Conservation (phyloP, 2,329 filamentous ascomycete species). For the Cercospora sp. region DNA sequence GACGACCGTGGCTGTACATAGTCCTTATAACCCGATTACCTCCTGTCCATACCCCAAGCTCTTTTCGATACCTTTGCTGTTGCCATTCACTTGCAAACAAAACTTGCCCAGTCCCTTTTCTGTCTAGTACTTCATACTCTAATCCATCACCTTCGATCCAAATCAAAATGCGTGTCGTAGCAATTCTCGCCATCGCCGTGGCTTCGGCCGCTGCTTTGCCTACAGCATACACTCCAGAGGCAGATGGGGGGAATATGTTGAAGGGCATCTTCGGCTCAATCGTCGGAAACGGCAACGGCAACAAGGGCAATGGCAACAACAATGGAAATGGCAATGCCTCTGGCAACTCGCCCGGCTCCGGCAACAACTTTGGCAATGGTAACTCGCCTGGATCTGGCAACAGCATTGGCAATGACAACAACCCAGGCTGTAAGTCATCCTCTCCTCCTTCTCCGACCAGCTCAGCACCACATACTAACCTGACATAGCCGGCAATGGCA, state of each 20-base stretch:
- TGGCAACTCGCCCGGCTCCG: neutral
- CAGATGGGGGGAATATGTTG: neutral
- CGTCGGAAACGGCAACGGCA: conserved; percentile 11
- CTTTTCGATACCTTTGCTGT: neutral
- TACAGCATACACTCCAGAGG: neutral
- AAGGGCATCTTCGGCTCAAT: conserved; percentile 16
- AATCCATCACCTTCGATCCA: neutral
- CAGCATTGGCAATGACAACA: conserved; percentile 4
- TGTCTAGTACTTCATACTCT: neutral
- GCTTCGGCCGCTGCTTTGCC: conserved; percentile 8
- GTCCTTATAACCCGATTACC: neutral
- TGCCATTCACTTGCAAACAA: neutral
- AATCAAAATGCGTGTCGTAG: conserved; percentile 5
- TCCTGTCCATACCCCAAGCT: neutral
- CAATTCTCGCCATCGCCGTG: conserved; percentile 8
- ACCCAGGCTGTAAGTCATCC: neutral
- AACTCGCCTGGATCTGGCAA: conserved; percentile 5
- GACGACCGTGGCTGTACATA: neutral
- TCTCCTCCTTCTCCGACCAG: neutral
- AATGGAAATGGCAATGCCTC: neutral
- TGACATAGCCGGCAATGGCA: neutral
- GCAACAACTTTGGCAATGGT: conserved; percentile 1
- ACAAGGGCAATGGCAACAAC: conserved; percentile 8
- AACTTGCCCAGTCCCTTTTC: neutral
- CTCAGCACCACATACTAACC: neutral